A percentile compares a stretch with the other conserved stretches of the same genome.
Evolutionary conservation across 169 alveolate species (phyloP).

Genomic region (Plasmodium inui): DNA sequence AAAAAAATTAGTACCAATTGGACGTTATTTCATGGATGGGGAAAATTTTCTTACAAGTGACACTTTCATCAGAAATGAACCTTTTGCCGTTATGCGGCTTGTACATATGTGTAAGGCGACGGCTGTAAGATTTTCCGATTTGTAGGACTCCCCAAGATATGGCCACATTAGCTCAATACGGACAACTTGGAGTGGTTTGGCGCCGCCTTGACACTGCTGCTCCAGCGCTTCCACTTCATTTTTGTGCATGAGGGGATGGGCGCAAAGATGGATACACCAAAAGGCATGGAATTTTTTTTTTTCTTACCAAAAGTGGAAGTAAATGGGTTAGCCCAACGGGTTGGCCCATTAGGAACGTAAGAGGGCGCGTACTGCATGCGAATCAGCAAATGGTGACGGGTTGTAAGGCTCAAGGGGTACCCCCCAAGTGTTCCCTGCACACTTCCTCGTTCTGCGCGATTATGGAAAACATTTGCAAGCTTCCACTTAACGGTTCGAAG

Average conservation of each 20-base stretch:
- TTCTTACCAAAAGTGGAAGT: neutral
- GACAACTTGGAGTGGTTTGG: neutral
- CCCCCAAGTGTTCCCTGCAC: neutral
- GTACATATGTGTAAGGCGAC: neutral
- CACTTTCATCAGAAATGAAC: neutral
- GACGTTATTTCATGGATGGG: neutral
- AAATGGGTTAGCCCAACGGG: neutral
- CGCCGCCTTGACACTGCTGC: neutral
- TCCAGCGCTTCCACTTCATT: neutral
- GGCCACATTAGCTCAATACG: neutral
- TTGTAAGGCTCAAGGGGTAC: neutral
- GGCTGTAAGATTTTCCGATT: neutral
- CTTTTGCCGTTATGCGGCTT: neutral
- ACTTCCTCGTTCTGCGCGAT: neutral
- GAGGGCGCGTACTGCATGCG: neutral
- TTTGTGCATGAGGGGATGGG: neutral
- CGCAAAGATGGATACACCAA: neutral
- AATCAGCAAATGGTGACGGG: neutral
- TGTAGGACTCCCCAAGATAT: neutral
- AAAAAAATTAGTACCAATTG: neutral
- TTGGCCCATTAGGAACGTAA: neutral
- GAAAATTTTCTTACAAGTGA: neutral
- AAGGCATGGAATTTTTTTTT: neutral
- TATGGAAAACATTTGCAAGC: neutral
- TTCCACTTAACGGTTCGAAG: neutral